Evolutionary conservation across 1,284 basidiomycete genomes (phyloP).

Genomic region (Leccinum insigne): DNA sequence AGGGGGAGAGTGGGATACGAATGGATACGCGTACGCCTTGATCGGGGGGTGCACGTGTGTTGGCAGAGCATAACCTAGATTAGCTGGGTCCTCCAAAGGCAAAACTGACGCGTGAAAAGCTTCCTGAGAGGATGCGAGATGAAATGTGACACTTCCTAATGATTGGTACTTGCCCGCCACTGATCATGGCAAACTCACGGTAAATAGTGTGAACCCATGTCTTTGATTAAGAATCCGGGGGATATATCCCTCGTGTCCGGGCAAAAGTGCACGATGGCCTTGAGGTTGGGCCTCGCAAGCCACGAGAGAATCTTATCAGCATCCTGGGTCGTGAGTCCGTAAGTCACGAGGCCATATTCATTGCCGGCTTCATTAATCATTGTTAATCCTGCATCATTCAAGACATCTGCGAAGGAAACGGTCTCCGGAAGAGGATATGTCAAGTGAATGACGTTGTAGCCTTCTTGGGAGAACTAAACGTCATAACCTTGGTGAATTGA

Average conservation of each 20-base stretch:
- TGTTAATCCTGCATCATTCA: constrained; percentile 20
- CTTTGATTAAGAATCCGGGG: constrained; percentile 32
- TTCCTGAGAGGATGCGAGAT: constrained; percentile 42
- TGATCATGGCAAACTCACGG: constrained; percentile 28
- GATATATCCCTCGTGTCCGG: constrained; percentile 32
- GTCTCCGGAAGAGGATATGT: constrained; percentile 25
- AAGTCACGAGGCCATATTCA: constrained; percentile 41
- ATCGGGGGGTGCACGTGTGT: constrained; percentile 34
- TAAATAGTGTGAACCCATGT: constrained; percentile 25
- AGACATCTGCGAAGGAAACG: constrained; percentile 18
- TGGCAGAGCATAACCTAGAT: constrained; percentile 29
- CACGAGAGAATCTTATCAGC: constrained; percentile 21
- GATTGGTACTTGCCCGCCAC: constrained; percentile 1
- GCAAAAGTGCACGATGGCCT: constrained; percentile 40
- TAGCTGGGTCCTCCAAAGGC: constrained; percentile 27
- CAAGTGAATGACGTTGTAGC: constrained; percentile 41
- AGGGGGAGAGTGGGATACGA: constrained; percentile 37
- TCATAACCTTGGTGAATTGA: not conserved
- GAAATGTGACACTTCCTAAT: constrained; percentile 35
- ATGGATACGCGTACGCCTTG: constrained; percentile 38
- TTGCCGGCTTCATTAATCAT: constrained; percentile 11
- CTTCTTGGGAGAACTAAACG: constrained; percentile 43
- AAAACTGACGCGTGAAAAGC: constrained; percentile 36
- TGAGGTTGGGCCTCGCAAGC: constrained; percentile 25
- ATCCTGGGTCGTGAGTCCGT: constrained; percentile 33